phyloP scores from a whole-genome alignment of 768 basidiomycete species.

The Psilocybe cyanescens region DNA sequence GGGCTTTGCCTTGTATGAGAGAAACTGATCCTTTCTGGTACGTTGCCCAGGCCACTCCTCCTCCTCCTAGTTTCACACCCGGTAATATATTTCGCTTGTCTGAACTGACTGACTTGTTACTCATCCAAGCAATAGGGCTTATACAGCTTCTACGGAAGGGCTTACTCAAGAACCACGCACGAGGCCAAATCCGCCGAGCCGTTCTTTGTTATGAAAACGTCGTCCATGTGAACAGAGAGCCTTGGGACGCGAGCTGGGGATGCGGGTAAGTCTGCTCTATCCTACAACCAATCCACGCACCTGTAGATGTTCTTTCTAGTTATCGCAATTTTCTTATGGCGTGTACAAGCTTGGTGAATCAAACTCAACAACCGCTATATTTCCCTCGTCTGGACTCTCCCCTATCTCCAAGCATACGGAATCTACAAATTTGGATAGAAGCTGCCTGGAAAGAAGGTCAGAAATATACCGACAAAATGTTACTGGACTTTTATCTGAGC shows the following conservation, averaged over 20 bases:
- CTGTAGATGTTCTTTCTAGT: conserved; percentile 37
- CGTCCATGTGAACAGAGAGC: conserved; percentile 61
- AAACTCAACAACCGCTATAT: conserved; percentile 64
- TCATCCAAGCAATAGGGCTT: conserved; percentile 46
- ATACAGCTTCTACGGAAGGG: conserved; percentile 65
- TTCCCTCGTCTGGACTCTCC: conserved; percentile 60
- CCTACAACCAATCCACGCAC: not conserved
- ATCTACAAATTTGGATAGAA: conserved; percentile 81
- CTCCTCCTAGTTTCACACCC: conserved; percentile 62
- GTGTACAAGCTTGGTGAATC: conserved; percentile 73
- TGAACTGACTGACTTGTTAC: not conserved
- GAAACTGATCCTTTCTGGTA: conserved; percentile 70
- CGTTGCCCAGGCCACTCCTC: conserved; percentile 41
- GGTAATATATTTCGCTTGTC: conserved; percentile 38
- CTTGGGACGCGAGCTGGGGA: conserved; percentile 73
- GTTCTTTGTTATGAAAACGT: conserved; percentile 65
- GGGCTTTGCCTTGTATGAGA: conserved; percentile 22
- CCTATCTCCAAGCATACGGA: conserved; percentile 67
- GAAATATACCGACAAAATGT: not conserved
- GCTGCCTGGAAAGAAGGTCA: conserved; percentile 76
- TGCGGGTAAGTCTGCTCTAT: conserved; percentile 55
- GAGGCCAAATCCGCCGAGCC: conserved; percentile 55
- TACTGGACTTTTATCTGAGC: not conserved
- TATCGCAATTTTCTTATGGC: conserved; percentile 86
- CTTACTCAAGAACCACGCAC: conserved; percentile 52